phyloP scores from a whole-genome alignment of 208 protist species.

The Leptomonas pyrrhocoris region DNA sequence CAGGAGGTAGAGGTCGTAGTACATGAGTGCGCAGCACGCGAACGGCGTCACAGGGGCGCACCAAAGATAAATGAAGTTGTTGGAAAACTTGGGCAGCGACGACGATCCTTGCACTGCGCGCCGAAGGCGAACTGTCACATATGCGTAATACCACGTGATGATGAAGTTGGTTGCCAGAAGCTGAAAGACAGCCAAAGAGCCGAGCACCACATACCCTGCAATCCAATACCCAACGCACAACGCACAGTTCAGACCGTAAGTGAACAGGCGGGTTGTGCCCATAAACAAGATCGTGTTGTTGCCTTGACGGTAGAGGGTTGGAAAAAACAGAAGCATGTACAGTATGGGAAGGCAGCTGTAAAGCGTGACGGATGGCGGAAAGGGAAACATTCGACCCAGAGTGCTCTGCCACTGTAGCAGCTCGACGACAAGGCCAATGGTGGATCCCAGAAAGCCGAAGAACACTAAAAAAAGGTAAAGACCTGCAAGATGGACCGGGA shows the following conservation, averaged over 20 bases:
- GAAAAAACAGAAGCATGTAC: constrained; percentile 44
- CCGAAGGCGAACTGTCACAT: constrained; percentile 44
- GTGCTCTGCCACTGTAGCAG: constrained; percentile 62
- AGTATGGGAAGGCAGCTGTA: constrained; percentile 64
- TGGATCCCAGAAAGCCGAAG: constrained; percentile 63
- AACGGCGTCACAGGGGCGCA: constrained; percentile 65
- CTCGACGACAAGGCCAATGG: constrained; percentile 64
- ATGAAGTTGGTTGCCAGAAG: constrained; percentile 56
- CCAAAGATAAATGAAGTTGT: constrained; percentile 54
- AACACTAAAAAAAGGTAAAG: constrained; percentile 45
- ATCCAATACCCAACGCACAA: constrained; percentile 74
- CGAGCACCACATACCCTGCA: constrained; percentile 53
- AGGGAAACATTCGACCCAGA: constrained; percentile 63
- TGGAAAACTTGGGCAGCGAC: constrained; percentile 35
- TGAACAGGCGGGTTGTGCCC: constrained; percentile 40
- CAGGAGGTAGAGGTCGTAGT: constrained; percentile 52
- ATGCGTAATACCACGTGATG: constrained; percentile 53
- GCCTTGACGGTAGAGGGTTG: constrained; percentile 30
- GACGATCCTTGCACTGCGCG: constrained; percentile 18
- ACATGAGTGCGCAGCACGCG: constrained; percentile 57
- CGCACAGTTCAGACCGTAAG: constrained; percentile 68
- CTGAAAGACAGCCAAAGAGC: constrained; percentile 55
- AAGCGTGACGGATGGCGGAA: constrained; percentile 64
- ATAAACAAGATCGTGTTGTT: constrained; percentile 41
- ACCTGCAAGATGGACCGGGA: constrained; percentile 31